phyloP scores from a whole-genome alignment of 2,329 filamentous ascomycete genomes.

The Leptographium lundbergii region DNA sequence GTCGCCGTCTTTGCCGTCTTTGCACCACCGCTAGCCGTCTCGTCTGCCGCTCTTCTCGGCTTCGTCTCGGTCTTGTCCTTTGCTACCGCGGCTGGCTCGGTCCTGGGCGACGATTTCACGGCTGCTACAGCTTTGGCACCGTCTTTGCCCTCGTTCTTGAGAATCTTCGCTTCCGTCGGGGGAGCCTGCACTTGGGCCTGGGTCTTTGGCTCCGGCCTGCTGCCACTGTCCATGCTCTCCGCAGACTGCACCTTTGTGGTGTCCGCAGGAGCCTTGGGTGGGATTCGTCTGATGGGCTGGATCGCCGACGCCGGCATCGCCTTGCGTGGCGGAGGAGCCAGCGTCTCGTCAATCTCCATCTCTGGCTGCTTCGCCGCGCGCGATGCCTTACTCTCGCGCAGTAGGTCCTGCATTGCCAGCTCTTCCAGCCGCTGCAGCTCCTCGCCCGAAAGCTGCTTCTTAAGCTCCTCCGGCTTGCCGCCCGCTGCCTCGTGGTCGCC shows the following conservation, averaged over 20 bases:
- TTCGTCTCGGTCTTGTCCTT: not conserved
- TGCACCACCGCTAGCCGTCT: not conserved
- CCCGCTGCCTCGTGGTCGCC: conserved; percentile 10
- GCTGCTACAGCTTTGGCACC: not conserved
- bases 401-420: conserved; percentile 43
- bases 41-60: not conserved
- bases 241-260: conserved; percentile 24
- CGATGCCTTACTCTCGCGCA: conserved; percentile 42
- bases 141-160: conserved; percentile 16
- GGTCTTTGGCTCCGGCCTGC: conserved; percentile 9
- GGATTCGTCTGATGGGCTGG: conserved; percentile 38
- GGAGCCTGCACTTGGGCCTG: not conserved
- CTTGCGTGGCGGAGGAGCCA: conserved; percentile 42
- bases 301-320: conserved; percentile 44
- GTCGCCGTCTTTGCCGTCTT: not conserved
- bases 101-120: not conserved
- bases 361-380: conserved; percentile 36
- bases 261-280: conserved; percentile 27
- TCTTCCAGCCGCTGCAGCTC: conserved; percentile 45
- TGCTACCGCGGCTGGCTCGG: not conserved
- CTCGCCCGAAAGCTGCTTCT: conserved; percentile 44
- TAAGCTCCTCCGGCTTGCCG: conserved; percentile 31
- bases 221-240: conserved; percentile 7
- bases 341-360: conserved; percentile 41
- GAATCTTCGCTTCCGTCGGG: conserved; percentile 12